Base-by-base conservation (phyloP, 768 basidiomycete genomes). In the Boletus rubropictus region DNA sequence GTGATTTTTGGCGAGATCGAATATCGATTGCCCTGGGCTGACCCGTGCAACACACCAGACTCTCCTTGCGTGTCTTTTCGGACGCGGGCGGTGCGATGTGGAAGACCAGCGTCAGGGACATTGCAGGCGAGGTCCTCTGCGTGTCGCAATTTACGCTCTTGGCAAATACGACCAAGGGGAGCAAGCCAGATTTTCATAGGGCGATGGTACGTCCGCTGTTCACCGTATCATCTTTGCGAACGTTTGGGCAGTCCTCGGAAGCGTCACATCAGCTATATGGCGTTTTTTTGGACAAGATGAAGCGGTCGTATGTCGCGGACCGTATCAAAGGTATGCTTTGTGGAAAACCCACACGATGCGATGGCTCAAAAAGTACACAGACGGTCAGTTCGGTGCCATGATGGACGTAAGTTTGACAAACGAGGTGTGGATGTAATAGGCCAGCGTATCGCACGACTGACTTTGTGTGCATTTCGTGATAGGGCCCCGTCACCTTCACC, bases 331-430 rank as follows among this genome's bases (percentile, higher is more conserved):
- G 92, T 87, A 39, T 8, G 38, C 14, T 27, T 21, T 27, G 6
- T 31, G 12, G 15, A 7, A 14, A 31, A 42, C 1, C 27, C 20
- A 22, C 25, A 21, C n/a, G 27, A 20, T 2, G 21, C 9, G 29
- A 38, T 7, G 27, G 50, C 48, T 48, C 44, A 24, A 20, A n/a
- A 18, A 0, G 37, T 6, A 9, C 11, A 31, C 51, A 94, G 93
- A 97, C 64, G 93, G 93, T n/a, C 75, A 72, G 55, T 96, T 97
- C 61, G 92, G 92, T 27, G 93, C 92, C 5, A 95, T 95, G 93
- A 97, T 97, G 93, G 78, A 82, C 48, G 89, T 97, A 43, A 79
- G 73, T 51, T 67, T 95, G 46, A 84, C 78, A 18, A 97, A 97
- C 62, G 93, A 97, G 72, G 91, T 89, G 64, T 33, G 72, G 57